Percentiles rank a stretch among this genome's conserved stretches.
phyloP scores from a whole-genome alignment of 163 green algal species.

The Chlorella variabilis region DNA sequence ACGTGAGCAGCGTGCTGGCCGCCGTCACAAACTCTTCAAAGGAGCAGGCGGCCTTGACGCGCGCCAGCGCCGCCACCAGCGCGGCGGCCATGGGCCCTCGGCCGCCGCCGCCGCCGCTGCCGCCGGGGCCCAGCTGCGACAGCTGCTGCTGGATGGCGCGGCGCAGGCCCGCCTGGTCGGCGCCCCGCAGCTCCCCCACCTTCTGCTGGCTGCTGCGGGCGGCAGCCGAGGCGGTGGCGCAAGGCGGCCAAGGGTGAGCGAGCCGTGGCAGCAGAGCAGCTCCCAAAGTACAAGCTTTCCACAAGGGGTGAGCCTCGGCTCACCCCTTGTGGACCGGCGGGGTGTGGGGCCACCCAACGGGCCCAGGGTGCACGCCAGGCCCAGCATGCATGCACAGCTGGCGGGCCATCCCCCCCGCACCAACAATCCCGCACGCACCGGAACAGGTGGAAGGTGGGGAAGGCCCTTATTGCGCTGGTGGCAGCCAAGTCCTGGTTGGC shows the following conservation, averaged over 20 bases:
- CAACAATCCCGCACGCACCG: too few relatives aligned
- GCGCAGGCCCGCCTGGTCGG: slow-evolving; percentile 35
- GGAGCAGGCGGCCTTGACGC: slow-evolving; percentile 33
- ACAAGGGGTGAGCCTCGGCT: background rate
- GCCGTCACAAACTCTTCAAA: slow-evolving; percentile 48
- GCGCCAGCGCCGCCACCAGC: slow-evolving; percentile 23
- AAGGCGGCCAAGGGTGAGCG: too few relatives aligned
- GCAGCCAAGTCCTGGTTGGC: slow-evolving; percentile 47
- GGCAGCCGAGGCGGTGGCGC: too few relatives aligned
- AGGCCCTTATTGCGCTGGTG: slow-evolving; percentile 26
- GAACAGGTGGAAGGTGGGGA: slow-evolving; percentile 59
- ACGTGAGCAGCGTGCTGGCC: slow-evolving; percentile 37
- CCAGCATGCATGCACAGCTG: too few relatives aligned
- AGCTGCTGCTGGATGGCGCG: slow-evolving; percentile 30
- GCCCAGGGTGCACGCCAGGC: too few relatives aligned
- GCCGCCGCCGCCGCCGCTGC: background rate
- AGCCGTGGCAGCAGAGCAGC: too few relatives aligned
- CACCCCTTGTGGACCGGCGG: too few relatives aligned
- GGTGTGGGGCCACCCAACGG: too few relatives aligned
- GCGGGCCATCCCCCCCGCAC: too few relatives aligned
- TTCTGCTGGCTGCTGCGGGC: slow-evolving; percentile 1
- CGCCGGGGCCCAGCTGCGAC: background rate
- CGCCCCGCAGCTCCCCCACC: slow-evolving; percentile 40
- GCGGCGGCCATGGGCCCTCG: background rate
- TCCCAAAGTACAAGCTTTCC: too few relatives aligned